Percentiles rank a stretch among this genome's conserved stretches.
phyloP scores from a whole-genome alignment of 1,284 basidiomycete species.

The Agroathelia rolfsii region DNA sequence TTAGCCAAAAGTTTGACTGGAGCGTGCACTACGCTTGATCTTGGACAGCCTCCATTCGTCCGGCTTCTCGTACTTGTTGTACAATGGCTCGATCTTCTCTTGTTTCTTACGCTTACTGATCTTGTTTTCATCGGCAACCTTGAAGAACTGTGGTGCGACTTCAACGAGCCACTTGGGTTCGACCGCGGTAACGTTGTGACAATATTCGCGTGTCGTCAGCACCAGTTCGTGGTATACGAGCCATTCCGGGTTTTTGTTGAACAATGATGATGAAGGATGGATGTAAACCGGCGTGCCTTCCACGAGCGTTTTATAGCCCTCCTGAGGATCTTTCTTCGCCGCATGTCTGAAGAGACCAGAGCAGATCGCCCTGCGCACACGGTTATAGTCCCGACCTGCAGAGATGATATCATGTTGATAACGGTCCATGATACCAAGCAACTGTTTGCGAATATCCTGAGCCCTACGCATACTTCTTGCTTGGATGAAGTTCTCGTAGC shows the following conservation, averaged over 20 bases:
- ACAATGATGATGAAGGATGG: conserved; percentile 93
- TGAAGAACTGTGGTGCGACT: conserved; percentile 97
- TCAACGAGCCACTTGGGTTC: conserved; percentile 96
- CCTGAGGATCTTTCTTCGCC: conserved; percentile 92
- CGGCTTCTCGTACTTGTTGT: conserved; percentile 82
- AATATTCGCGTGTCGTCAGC: conserved; percentile 90
- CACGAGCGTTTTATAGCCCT: conserved; percentile 97
- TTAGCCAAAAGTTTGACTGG: conserved; percentile 76
- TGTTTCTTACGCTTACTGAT: conserved; percentile 96
- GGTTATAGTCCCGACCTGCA: conserved; percentile 95
- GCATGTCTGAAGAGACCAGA: conserved; percentile 62
- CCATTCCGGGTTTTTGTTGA: conserved; percentile 94
- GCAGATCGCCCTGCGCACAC: conserved; percentile 91
- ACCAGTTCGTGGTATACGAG: conserved; percentile 96
- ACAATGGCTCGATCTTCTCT: conserved; percentile 94
- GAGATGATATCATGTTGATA: conserved; percentile 91
- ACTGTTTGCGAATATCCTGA: conserved; percentile 90
- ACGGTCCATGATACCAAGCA: conserved; percentile 98
- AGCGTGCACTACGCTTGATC: conserved; percentile 78
- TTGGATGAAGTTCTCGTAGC: conserved; percentile 94
- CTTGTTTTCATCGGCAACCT: conserved; percentile 90
- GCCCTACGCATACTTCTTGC: conserved; percentile 95
- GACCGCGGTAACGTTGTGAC: conserved; percentile 93
- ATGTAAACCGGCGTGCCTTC: conserved; percentile 98
- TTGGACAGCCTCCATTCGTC: conserved; percentile 88